Percentiles rank a stretch among this genome's conserved stretches.
phyloP scores from a whole-genome alignment of 2,329 filamentous ascomycete species.

The Venturia pyrina region DNA sequence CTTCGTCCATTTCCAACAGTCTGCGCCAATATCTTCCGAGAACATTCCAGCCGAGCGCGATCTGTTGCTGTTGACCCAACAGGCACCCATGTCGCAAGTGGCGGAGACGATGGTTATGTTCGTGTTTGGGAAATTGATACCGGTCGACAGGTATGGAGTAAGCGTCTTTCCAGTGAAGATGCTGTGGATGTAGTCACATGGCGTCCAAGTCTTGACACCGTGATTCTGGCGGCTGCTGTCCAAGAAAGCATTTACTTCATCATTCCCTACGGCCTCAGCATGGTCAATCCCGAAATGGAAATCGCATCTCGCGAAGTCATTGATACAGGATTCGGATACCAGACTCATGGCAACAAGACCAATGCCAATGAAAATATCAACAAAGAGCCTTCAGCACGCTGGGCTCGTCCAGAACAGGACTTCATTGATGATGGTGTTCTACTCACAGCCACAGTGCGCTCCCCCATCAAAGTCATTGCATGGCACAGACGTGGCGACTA shows the following conservation, averaged over 20 bases:
- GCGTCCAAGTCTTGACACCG: conserved; percentile 72
- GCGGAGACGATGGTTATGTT: conserved; percentile 88
- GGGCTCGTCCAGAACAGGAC: conserved; percentile 66
- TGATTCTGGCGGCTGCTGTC: conserved; percentile 72
- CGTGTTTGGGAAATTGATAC: conserved; percentile 82
- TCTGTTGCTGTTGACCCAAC: conserved; percentile 76
- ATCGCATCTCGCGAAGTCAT: conserved; percentile 64
- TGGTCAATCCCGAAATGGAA: conserved; percentile 63
- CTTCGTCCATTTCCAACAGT: conserved; percentile 90
- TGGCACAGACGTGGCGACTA: conserved; percentile 96
- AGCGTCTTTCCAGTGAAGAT: conserved; percentile 57
- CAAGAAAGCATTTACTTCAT: conserved; percentile 82
- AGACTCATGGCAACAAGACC: conserved; percentile 48
- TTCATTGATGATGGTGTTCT: conserved; percentile 71
- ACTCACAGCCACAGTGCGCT: conserved; percentile 68
- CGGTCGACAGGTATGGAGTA: conserved; percentile 79
- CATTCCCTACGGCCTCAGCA: conserved; percentile 49
- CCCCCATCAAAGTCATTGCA: conserved; percentile 74
- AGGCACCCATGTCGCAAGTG: conserved; percentile 78
- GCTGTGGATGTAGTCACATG: conserved; percentile 81
- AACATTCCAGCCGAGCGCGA: conserved; percentile 81
- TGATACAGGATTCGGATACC: conserved; percentile 88
- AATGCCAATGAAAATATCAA: conserved; percentile 41
- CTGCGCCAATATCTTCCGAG: conserved; percentile 75
- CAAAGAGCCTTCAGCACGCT: conserved; percentile 70